Percentiles rank a stretch among this genome's conserved stretches.
Conservation (phyloP, 495 filamentous ascomycete genomes). For the Hapsidospora chrysogenum region DNA sequence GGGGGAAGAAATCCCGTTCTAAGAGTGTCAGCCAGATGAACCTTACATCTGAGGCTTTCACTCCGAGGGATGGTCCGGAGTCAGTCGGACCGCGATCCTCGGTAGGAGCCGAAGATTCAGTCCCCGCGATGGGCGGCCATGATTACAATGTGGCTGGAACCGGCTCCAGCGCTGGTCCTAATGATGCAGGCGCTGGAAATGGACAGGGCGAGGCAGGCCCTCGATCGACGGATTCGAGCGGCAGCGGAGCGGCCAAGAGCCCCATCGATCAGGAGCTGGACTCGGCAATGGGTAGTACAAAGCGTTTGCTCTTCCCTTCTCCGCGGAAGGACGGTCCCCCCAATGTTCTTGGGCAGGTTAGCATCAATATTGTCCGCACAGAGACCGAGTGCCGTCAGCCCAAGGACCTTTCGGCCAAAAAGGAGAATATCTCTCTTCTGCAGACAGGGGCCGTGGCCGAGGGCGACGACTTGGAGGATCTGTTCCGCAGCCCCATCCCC, state of each 20-base stretch:
- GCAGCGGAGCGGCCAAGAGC: slow-evolving; percentile 43
- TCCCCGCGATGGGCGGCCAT: no score
- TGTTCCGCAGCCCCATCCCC: slow-evolving; percentile 34
- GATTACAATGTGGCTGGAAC: no score
- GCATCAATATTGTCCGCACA: slow-evolving; percentile 37
- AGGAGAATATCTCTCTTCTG: slow-evolving; percentile 20
- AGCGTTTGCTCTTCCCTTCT: slow-evolving; percentile 68
- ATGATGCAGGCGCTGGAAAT: no score
- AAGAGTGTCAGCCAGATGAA: slow-evolving; percentile 22
- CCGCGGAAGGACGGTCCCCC: slow-evolving; percentile 40
- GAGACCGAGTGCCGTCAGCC: slow-evolving; percentile 12
- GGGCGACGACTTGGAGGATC: slow-evolving; percentile 36
- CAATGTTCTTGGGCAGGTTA: slow-evolving; percentile 40
- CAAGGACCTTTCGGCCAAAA: slow-evolving; percentile 21
- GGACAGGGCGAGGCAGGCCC: no score
- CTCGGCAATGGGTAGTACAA: slow-evolving; percentile 41
- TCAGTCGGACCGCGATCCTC: slow-evolving; percentile 5
- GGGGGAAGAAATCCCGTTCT: slow-evolving; percentile 25
- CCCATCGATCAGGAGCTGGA: slow-evolving; percentile 41
- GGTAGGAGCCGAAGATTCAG: no score
- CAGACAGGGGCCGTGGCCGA: no score
- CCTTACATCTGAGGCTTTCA: slow-evolving; percentile 30
- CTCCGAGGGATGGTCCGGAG: slow-evolving; percentile 28
- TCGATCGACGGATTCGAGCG: slow-evolving; percentile 26
- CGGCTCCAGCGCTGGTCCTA: no score